Evolutionary conservation across 1,284 basidiomycete genomes (phyloP).

Genomic region (Grifola frondosa): DNA sequence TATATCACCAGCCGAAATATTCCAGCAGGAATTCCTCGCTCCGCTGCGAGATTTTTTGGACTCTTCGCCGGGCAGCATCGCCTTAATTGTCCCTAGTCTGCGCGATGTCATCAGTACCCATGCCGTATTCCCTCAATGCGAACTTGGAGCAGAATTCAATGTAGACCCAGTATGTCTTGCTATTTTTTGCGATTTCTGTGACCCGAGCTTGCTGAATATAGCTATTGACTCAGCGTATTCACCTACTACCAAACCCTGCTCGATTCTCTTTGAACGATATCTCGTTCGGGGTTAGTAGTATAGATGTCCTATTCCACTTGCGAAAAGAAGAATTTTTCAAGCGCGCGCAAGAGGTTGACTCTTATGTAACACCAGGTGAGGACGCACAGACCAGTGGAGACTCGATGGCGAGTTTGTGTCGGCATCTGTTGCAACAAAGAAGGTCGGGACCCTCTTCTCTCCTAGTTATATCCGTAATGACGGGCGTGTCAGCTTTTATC

Average conservation of each 20-base stretch:
- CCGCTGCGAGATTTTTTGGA: constrained; percentile 62
- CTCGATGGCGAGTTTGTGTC: constrained; percentile 74
- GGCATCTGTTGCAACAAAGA: constrained; percentile 84
- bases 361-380: constrained; percentile 36
- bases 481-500: constrained; percentile 75
- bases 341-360: constrained; percentile 65
- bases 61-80: constrained; percentile 63
- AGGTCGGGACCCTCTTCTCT: constrained; percentile 48
- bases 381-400: constrained; percentile 58
- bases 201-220: neutral
- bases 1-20: constrained; percentile 66
- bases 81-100: constrained; percentile 81
- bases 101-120: constrained; percentile 81
- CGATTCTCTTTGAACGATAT: constrained; percentile 85
- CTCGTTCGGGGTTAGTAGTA: constrained; percentile 74
- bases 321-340: constrained; percentile 82
- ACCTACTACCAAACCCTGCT: constrained; percentile 84
- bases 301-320: constrained; percentile 89
- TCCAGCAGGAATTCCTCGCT: constrained; percentile 63
- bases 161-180: constrained; percentile 46
- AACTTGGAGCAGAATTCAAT: constrained; percentile 50
- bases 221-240: constrained; percentile 56
- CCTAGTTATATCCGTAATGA: constrained; percentile 2
- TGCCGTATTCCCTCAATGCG: constrained; percentile 85
- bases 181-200: neutral